Evolutionary conservation across 2,329 filamentous ascomycete species (phyloP), one percentile per base, ranked within the genome.

Genomic region (Beauveria medogensis): DNA sequence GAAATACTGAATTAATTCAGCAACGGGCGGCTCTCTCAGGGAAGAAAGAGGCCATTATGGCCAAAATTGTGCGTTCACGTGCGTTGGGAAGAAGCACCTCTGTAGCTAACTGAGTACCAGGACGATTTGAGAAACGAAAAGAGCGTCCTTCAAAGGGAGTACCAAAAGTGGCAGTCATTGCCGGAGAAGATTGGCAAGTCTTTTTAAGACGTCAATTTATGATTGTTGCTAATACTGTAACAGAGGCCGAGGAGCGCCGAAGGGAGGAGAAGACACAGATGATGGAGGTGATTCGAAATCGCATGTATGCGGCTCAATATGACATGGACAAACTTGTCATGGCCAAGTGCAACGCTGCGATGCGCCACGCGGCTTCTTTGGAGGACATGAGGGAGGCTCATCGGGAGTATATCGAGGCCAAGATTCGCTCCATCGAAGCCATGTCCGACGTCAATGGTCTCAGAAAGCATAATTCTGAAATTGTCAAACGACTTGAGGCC

Each of bases 401-500:
- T 57, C 80, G 87, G 51, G 81, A 82, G 16, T 75, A 91, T 12
- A 73, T 92, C 18, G 86, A 92, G 67, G 85, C 83, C 2, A 82
- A 90, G 65, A 80, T 97, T 50, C 80, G 85, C 63, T 76, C 83
- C 0, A 82, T 95, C 34, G 94, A 99, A 76, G 92, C 91, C 1
- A 73, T 79, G n/a, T 97, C 92, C 0, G 94, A 99, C 68, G 73
- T 89, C 3, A 79, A 84, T 50, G 82, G 83, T 6, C 78, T 97
- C n/a, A 82, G 84, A 67, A 76, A 77, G 18, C 86, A 86, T 62
- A 91, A 91, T 66, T 67, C 72, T 9, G 78, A 83, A 53, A 83
- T 91, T 62, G 78, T 80, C 59, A 69, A 77, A 47, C 72, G 74
- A 48, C 76, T 89, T 4, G 77, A 82, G 24, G 70, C 74, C 10